Evolutionary conservation across 2,329 filamentous ascomycete genomes (phyloP).

Genomic region (Pyrenophora tritici-repentis): DNA sequence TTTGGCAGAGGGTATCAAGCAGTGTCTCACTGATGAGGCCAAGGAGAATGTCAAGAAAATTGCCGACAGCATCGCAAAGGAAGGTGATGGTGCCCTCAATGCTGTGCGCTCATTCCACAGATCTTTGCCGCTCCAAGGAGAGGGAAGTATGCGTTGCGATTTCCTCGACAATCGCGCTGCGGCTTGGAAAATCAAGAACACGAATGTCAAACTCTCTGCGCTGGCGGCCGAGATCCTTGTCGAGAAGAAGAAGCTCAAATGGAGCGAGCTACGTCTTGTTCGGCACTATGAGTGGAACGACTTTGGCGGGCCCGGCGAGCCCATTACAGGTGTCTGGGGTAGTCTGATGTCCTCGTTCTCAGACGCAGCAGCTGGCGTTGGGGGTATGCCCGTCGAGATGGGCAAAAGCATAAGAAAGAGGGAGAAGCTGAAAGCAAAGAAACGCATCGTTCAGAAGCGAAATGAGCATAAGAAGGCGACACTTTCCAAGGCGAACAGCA

Average conservation of each 20-base stretch:
- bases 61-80: slow-evolving; percentile 63
- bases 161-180: slow-evolving; percentile 67
- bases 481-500: slow-evolving; percentile 25
- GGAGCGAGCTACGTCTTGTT: slow-evolving; percentile 66
- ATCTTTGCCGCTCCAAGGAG: slow-evolving; percentile 57
- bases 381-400: slow-evolving; percentile 66
- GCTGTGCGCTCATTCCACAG: slow-evolving; percentile 70
- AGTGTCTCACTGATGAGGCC: slow-evolving; percentile 67
- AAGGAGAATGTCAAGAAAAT: slow-evolving; percentile 62
- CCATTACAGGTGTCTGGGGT: slow-evolving; percentile 68
- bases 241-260: slow-evolving; percentile 63
- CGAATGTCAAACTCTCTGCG: slow-evolving; percentile 64
- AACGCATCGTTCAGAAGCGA: slow-evolving; percentile 44
- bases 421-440: slow-evolving; percentile 57
- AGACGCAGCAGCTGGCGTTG: slow-evolving; percentile 66
- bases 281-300: slow-evolving; percentile 77
- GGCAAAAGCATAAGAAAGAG: slow-evolving; percentile 63
- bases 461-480: slow-evolving; percentile 34
- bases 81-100: slow-evolving; percentile 70
- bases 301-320: slow-evolving; percentile 75
- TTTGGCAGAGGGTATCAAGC: slow-evolving; percentile 71
- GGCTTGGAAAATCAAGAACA: slow-evolving; percentile 68
- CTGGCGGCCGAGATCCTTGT: slow-evolving; percentile 70
- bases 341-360: slow-evolving; percentile 65
- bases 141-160: slow-evolving; percentile 64